Conservation (phyloP, 345 rosid species). For the Adansonia digitata region DNA sequence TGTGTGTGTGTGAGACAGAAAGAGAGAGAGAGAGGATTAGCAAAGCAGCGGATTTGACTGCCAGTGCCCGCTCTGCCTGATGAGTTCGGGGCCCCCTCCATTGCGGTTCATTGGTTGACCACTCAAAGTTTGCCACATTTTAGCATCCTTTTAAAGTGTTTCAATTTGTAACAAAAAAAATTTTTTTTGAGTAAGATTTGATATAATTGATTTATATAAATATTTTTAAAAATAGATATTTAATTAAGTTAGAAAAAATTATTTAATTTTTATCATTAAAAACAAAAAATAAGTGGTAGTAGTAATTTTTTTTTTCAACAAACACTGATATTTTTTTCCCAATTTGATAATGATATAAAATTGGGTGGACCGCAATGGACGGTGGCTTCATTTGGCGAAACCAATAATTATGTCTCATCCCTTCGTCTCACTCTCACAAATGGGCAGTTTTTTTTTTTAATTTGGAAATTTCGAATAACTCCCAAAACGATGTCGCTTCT, state of each 20-base stretch:
- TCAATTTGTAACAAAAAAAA: not conserved
- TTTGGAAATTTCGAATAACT: not conserved
- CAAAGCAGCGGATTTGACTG: too few species aligned
- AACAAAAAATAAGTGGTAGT: not conserved
- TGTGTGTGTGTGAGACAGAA: too few species aligned
- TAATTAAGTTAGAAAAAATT: too few species aligned
- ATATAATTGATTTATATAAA: too few species aligned
- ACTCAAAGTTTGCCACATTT: not conserved
- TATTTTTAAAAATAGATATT: too few species aligned
- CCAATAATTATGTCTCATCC: not conserved
- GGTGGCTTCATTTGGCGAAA: slow-evolving; percentile 16
- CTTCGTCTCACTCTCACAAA: not conserved
- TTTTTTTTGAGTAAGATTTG: not conserved
- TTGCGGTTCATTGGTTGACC: not conserved
- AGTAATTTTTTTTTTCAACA: not conserved
- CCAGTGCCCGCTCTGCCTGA: not conserved
- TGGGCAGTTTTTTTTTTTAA: not conserved
- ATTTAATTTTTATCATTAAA: not conserved
- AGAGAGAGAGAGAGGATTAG: not conserved
- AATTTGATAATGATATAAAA: not conserved
- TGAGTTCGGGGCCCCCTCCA: not conserved
- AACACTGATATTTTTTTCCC: not conserved
- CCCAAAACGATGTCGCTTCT: not conserved
- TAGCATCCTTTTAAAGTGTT: not conserved
- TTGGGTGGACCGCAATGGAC: slow-evolving; percentile 11